Evolutionary conservation across 2,329 filamentous ascomycete genomes (phyloP).

Genomic region (Claviceps capensis): DNA sequence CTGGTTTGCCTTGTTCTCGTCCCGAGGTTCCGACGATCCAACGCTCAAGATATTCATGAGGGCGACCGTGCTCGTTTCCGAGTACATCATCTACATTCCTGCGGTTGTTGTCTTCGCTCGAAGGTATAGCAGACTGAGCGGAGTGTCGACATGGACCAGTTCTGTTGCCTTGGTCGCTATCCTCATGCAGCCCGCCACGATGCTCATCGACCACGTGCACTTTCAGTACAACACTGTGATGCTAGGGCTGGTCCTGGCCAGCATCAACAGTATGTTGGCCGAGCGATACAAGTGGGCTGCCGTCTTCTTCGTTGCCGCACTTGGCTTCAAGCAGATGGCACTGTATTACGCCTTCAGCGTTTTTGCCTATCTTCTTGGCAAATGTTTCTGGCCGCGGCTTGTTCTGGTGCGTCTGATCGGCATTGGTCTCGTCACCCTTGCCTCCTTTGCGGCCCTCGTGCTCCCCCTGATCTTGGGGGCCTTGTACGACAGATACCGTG

Average conservation of each 20-base stretch:
- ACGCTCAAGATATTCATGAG: conserved; percentile 91
- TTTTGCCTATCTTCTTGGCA: conserved; percentile 81
- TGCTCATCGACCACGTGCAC: conserved; percentile 87
- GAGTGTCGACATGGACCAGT: conserved; percentile 67
- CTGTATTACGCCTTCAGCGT: conserved; percentile 91
- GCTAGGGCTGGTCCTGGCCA: conserved; percentile 79
- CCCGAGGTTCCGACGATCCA: conserved; percentile 67
- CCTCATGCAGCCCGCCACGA: conserved; percentile 79
- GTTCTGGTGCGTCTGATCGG: conserved; percentile 54
- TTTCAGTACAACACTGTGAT: conserved; percentile 99
- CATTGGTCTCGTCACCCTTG: conserved; percentile 59
- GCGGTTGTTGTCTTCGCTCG: conserved; percentile 76
- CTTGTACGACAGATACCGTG: conserved; percentile 51
- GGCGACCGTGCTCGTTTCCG: conserved; percentile 76
- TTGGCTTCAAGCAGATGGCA: conserved; percentile 99
- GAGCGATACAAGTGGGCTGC: conserved; percentile 78
- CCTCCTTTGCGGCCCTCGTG: conserved; percentile 62
- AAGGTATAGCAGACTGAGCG: conserved; percentile 61
- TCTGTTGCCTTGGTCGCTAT: conserved; percentile 80
- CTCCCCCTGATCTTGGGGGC: conserved; percentile 62
- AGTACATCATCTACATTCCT: conserved; percentile 81
- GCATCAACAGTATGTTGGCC: conserved; percentile 77
- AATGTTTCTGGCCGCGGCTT: conserved; percentile 64
- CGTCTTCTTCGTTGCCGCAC: conserved; percentile 80
- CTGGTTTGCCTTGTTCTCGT: conserved; percentile 80